phyloP scores from a whole-genome alignment of 345 rosid species.

The Punica granatum region DNA sequence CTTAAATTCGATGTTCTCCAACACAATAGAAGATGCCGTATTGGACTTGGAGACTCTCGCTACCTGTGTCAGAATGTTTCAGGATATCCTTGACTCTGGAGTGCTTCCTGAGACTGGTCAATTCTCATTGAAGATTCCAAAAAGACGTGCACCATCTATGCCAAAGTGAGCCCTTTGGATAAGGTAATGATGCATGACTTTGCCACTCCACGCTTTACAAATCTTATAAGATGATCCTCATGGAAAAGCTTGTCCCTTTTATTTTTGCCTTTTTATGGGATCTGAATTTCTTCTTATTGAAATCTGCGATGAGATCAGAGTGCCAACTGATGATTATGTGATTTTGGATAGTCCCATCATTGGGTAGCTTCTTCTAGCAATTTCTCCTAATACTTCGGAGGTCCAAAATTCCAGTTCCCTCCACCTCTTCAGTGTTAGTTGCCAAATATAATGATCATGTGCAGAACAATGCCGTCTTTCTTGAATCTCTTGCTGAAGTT shows the following conservation, averaged over 20 bases:
- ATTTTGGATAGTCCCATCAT: too few species aligned
- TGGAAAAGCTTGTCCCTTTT: background rate
- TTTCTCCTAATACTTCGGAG: too few species aligned
- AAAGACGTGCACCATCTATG: slow-evolving; percentile 23
- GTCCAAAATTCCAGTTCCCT: too few species aligned
- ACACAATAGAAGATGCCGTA: slow-evolving; percentile 46
- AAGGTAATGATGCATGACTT: background rate
- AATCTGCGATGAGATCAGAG: too few species aligned
- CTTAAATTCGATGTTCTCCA: slow-evolving; percentile 31
- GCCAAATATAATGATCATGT: too few species aligned
- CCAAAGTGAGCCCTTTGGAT: slow-evolving; percentile 11
- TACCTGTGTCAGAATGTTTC: slow-evolving; percentile 45
- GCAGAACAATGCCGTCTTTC: too few species aligned
- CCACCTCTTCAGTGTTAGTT: too few species aligned
- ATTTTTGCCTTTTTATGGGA: background rate
- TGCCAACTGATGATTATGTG: too few species aligned
- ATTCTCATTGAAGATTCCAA: slow-evolving; percentile 38
- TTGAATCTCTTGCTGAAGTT: too few species aligned
- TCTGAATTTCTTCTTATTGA: too few species aligned
- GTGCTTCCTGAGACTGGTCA: slow-evolving; percentile 8
- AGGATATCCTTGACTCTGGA: slow-evolving; percentile 27
- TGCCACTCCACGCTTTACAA: background rate
- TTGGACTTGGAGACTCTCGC: slow-evolving; percentile 59
- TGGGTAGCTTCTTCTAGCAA: too few species aligned
- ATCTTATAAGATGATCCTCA: background rate